Evolutionary conservation across 495 filamentous ascomycete genomes (phyloP).

Genomic region (Neurospora sp.): DNA sequence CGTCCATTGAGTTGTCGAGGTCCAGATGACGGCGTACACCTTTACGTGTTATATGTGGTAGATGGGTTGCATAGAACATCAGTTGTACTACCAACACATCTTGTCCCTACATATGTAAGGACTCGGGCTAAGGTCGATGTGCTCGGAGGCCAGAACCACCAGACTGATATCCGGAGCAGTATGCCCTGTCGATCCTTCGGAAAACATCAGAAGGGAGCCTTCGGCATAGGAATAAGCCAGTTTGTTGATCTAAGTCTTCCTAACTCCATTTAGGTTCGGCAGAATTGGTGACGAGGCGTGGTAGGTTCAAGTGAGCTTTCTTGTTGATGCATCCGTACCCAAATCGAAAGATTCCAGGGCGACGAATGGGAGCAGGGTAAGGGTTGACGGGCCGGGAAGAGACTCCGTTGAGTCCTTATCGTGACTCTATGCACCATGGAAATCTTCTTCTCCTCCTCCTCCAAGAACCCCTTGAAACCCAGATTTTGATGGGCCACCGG

Average conservation of each 20-base stretch:
- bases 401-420: not conserved
- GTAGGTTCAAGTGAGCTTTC: not conserved
- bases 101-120: not conserved
- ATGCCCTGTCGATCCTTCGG: not conserved
- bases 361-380: slow-evolving; percentile 3
- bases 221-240: not conserved
- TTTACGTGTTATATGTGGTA: not conserved
- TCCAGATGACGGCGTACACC: not conserved
- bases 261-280: not conserved
- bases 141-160: not conserved
- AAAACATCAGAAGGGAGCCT: not conserved
- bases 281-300: not conserved
- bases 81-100: not conserved
- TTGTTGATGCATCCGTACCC: slow-evolving; percentile 3
- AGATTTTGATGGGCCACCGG: slow-evolving; percentile 2
- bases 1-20: not conserved
- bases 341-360: not conserved
- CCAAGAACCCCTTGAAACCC: not conserved
- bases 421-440: not conserved
- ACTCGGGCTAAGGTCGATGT: not conserved
- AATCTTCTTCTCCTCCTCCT: not conserved
- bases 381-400: not conserved
- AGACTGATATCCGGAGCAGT: not conserved
- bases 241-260: not conserved
- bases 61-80: not conserved